Evolutionary conservation across 768 basidiomycete species (phyloP).

Genomic region (Leccinum boreale): DNA sequence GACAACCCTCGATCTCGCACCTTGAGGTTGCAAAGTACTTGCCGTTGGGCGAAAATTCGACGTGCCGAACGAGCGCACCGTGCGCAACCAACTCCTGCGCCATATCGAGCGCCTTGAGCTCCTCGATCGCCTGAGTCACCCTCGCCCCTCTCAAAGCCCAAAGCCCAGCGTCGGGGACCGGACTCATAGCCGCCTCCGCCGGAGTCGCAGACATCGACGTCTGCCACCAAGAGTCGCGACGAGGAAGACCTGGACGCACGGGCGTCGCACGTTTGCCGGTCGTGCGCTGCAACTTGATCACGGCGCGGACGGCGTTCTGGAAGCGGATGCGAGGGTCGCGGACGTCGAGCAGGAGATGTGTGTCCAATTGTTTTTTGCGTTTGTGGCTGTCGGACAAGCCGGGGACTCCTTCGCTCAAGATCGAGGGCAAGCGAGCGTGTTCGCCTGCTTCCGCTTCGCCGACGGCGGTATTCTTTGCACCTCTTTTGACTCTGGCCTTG

Average conservation of each 20-base stretch:
- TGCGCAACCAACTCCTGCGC: slow-evolving; percentile 41
- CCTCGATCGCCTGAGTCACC: slow-evolving; percentile 37
- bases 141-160: slow-evolving; percentile 36
- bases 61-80: slow-evolving; percentile 48
- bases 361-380: not conserved
- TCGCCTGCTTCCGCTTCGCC: not conserved
- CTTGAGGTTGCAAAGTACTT: slow-evolving; percentile 53
- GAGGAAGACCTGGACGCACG: slow-evolving; percentile 22
- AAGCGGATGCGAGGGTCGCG: slow-evolving; percentile 33
- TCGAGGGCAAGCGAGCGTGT: not conserved
- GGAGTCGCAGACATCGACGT: slow-evolving; percentile 1
- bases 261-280: slow-evolving; percentile 23
- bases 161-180: slow-evolving; percentile 14
- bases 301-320: slow-evolving; percentile 39
- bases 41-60: slow-evolving; percentile 57
- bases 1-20: slow-evolving; percentile 18
- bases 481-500: not conserved
- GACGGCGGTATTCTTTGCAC: not conserved
- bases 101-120: slow-evolving; percentile 36
- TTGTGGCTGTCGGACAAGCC: not conserved
- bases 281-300: slow-evolving; percentile 38
- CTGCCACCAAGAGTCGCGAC: slow-evolving; percentile 28
- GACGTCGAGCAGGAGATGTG: slow-evolving; percentile 18
- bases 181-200: slow-evolving; percentile 9
- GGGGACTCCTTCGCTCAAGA: not conserved